Conservation (phyloP, 805 yeast genomes). For the Torulaspora gathmanii region DNA sequence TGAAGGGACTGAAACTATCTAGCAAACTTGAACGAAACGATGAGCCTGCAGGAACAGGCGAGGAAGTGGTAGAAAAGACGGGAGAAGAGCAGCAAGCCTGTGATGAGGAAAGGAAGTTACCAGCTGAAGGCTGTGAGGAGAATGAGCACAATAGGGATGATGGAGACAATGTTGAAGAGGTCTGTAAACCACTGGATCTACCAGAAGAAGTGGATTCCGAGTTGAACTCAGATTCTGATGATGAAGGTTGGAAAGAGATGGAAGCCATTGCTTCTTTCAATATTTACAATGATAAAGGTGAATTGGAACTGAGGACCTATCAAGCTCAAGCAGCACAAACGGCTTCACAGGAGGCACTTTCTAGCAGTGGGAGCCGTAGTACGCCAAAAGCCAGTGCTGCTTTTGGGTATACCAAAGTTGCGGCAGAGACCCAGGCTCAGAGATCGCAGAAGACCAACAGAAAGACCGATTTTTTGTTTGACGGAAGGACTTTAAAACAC, state of each 20-base stretch:
- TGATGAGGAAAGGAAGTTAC: neutral
- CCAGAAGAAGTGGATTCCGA: constrained; percentile 12
- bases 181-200: neutral
- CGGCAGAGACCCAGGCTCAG: constrained; percentile 79
- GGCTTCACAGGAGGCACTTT: constrained; percentile 20
- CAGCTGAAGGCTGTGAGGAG: no score
- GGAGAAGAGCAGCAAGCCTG: neutral
- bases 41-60: neutral
- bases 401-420: constrained; percentile 80
- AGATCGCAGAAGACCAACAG: constrained; percentile 54
- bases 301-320: constrained; percentile 44
- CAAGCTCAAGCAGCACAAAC: constrained; percentile 5
- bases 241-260: constrained; percentile 80
- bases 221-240: constrained; percentile 34
- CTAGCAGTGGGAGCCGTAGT: constrained; percentile 2
- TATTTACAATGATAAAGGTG: constrained; percentile 76
- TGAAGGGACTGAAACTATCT: constrained; percentile 28
- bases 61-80: neutral
- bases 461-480: constrained; percentile 53
- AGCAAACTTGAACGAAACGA: constrained; percentile 2
- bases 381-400: constrained; percentile 29
- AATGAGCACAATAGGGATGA: neutral
- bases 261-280: constrained; percentile 72
- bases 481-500: constrained; percentile 32
- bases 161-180: neutral